Base-by-base conservation (phyloP, 179 eudicot species). In the Monotropa hypopitys region DNA sequence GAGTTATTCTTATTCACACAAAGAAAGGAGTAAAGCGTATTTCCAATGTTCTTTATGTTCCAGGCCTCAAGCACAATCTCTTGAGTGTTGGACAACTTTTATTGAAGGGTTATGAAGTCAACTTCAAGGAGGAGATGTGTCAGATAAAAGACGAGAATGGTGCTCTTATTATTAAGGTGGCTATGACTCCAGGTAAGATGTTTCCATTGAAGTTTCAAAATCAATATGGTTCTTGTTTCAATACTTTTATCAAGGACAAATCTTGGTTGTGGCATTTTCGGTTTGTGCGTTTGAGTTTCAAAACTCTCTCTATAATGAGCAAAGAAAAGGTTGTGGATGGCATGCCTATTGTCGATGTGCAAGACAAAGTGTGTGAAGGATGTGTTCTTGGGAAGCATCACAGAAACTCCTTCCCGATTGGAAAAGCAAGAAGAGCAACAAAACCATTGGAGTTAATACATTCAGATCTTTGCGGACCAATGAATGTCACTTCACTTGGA, bases 391-490 rank as follows among this genome's bases (percentile, higher is more conserved):
- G 77, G 28, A 74, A 74, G 8, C 77, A 74, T 30, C 7, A 3
- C 20, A 45, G 77, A 18, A 59, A 33, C 16, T 42, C 49, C 3
- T 47, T 73, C 49, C 76, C 76, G 56, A 47, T 23, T 16, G 61
- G 59, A 16, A 23, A 35, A 0, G 7, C 20, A 0, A 30, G 63
- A 63, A 51, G 76, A 51, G 65, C 76, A 3, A 40, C 42, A 16
- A 3, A 73, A 0, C 62, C 63, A 6, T 35, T 50, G 3, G 76
- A 73, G 46, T 21, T 73, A 3, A 3, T 73, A 4, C 57, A 73
- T 9, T 51, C 76, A 11, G 76, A 73, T 35, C 10, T 73, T 7
- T 73, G 76, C 35, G n/a, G 76, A 0, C 76, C 76, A 3, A 73
- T 73, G 38, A 0, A 13, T 5, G n/a, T 23, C 6, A 50, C 76